Evolutionary conservation across 495 filamentous ascomycete genomes (phyloP).

Genomic region (Neurospora sp.): DNA sequence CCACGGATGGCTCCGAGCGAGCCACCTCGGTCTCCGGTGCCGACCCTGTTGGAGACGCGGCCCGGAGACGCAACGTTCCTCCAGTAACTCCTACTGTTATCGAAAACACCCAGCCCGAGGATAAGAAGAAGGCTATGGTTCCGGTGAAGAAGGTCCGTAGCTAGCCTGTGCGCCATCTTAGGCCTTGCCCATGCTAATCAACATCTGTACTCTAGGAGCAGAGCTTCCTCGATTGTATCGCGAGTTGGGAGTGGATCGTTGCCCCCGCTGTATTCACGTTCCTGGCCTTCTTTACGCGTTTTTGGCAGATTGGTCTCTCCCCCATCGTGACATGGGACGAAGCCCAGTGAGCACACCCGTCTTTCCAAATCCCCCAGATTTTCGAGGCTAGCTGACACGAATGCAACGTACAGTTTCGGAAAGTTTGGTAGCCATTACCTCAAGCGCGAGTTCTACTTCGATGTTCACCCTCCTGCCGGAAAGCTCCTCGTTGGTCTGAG

Average conservation of each 20-base stretch:
- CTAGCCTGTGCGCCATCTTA: background rate
- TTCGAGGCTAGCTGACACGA: constrained; percentile 17
- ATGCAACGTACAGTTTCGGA: constrained; percentile 59
- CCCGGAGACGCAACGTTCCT: constrained; percentile 66
- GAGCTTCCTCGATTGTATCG: constrained; percentile 52
- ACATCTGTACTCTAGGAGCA: constrained; percentile 25
- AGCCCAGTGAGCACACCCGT: constrained; percentile 63
- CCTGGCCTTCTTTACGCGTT: constrained; percentile 83
- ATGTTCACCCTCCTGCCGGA: constrained; percentile 85
- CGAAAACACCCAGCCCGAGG: constrained; percentile 37
- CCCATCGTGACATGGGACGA: constrained; percentile 98
- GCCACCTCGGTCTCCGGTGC: constrained; percentile 55
- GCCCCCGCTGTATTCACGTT: constrained; percentile 82
- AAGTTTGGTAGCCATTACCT: constrained; percentile 99
- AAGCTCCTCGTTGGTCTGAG: constrained; percentile 98
- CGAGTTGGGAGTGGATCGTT: constrained; percentile 76
- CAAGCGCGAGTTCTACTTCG: constrained; percentile 98
- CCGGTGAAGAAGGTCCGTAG: constrained; percentile 43
- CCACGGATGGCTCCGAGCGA: constrained; percentile 24
- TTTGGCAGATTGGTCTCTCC: constrained; percentile 92
- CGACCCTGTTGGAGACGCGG: constrained; percentile 49
- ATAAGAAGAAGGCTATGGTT: constrained; percentile 49
- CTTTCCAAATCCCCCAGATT: constrained; percentile 3
- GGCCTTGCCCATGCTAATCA: constrained; percentile 4
- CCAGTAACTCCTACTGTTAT: constrained; percentile 28